Evolutionary conservation across 371 early-diverging fungal species (phyloP).

Genomic region (Haplosporangium sp.): DNA sequence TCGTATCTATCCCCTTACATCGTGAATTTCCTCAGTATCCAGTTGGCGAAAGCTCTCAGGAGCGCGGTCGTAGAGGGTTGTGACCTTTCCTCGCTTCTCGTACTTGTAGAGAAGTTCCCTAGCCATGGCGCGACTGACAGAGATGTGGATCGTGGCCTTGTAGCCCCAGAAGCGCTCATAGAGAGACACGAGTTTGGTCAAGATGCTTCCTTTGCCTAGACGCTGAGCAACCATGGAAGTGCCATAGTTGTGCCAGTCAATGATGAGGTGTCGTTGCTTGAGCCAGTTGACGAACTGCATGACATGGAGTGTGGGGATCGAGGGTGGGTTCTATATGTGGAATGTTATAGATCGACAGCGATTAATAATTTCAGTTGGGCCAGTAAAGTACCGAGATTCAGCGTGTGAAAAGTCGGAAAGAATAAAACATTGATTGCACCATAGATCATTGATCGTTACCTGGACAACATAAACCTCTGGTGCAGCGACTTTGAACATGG

Average conservation of each 20-base stretch:
- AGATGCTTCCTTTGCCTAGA: conserved; percentile 66
- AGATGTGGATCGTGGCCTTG: conserved; percentile 83
- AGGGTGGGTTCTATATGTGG: conserved; percentile 89
- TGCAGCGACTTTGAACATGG: conserved; percentile 48
- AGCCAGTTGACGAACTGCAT: conserved; percentile 72
- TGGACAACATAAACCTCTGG: conserved; percentile 86
- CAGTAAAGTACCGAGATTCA: neutral
- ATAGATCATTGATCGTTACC: conserved; percentile 65
- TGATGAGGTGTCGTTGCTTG: conserved; percentile 76
- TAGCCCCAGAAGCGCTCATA: conserved; percentile 83
- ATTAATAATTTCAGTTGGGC: no score
- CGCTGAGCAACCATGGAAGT: conserved; percentile 85
- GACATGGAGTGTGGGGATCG: conserved; percentile 90
- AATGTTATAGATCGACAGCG: neutral
- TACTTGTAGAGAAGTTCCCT: conserved; percentile 70
- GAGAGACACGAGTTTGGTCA: conserved; percentile 66
- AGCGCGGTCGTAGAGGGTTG: conserved; percentile 81
- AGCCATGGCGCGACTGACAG: conserved; percentile 91
- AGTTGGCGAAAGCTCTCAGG: conserved; percentile 75
- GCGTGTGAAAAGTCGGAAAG: no score
- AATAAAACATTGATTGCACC: no score
- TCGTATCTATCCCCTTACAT: conserved; percentile 55
- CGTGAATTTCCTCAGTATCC: conserved; percentile 64
- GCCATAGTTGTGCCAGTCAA: conserved; percentile 99
- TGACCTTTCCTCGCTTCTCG: conserved; percentile 70